Conservation (phyloP, 2,329 filamentous ascomycete genomes). For the Aspergillus phoenicis region DNA sequence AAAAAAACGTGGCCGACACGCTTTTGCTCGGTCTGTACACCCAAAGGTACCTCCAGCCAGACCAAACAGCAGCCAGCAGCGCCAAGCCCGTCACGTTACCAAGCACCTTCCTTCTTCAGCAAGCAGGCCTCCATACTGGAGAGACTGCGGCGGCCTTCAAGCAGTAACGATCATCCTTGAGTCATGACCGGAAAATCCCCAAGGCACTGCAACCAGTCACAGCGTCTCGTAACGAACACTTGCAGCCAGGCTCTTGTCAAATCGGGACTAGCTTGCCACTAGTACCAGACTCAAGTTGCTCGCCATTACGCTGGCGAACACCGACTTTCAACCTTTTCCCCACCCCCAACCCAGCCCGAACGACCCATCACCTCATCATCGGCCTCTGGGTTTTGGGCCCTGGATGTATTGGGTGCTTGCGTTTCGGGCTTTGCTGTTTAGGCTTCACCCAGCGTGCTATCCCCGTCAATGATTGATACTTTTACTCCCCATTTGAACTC, state of each 20-base stretch:
- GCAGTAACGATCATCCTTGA: conserved; percentile 20
- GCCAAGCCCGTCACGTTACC: conserved; percentile 9
- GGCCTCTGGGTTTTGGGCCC: neutral
- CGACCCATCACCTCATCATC: conserved; percentile 9
- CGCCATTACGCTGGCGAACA: conserved; percentile 4
- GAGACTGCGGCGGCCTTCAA: conserved; percentile 7
- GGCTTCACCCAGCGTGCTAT: neutral
- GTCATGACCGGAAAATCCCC: conserved; percentile 21
- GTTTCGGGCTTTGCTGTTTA: neutral
- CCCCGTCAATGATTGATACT: neutral
- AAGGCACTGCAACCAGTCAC: conserved; percentile 10
- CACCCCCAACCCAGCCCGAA: conserved; percentile 8
- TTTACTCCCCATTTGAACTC: too few species aligned
- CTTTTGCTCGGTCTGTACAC: neutral
- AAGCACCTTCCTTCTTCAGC: conserved; percentile 13
- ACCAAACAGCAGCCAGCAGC: neutral
- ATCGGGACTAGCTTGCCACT: conserved; percentile 8
- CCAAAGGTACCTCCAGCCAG: neutral
- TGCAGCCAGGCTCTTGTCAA: conserved; percentile 16
- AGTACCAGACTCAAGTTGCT: conserved; percentile 7
- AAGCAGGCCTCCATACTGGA: conserved; percentile 3
- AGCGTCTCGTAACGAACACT: conserved; percentile 12
- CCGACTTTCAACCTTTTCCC: conserved; percentile 3
- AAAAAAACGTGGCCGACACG: conserved; percentile 12
- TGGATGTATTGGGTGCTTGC: neutral